These are phyloP conservation scores for Alliaria petiolata DNA, from an alignment of 345 rosid genomes.

Conservation along the genomic window DNA sequence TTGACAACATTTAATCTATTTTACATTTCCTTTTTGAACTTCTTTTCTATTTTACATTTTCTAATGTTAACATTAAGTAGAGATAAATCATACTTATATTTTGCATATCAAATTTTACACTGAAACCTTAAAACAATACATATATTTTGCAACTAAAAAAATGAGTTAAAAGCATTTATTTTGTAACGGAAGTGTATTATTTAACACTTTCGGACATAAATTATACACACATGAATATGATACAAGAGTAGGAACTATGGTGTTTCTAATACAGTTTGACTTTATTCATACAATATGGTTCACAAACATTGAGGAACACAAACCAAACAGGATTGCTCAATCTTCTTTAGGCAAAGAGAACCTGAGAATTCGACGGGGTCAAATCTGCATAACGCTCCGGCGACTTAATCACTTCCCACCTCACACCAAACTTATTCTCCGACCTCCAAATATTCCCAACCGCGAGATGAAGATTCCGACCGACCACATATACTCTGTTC, in stretches of 20 bases:
- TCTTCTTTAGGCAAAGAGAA: slow-evolving; percentile 56
- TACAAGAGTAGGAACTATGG: not conserved
- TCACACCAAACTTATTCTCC: slow-evolving; percentile 47
- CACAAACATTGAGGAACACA: not conserved
- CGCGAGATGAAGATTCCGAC: slow-evolving; percentile 65
- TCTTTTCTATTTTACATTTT: too few species aligned
- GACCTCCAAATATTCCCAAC: slow-evolving; percentile 54
- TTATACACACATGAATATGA: slow-evolving; percentile 5
- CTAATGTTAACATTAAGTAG: too few species aligned
- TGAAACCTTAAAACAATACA: too few species aligned
- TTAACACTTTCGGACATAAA: slow-evolving; percentile 4
- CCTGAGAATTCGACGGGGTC: slow-evolving; percentile 77
- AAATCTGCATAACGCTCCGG: slow-evolving; percentile 58
- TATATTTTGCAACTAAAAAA: too few species aligned
- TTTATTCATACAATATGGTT: not conserved
- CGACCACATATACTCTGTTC: slow-evolving; percentile 70
- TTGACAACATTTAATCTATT: too few species aligned
- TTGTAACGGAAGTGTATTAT: not conserved
- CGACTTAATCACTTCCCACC: slow-evolving; percentile 65
- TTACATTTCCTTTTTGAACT: too few species aligned
- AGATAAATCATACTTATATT: too few species aligned
- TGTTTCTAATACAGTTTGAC: not conserved
- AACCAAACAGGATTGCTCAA: not conserved
- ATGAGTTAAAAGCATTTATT: too few species aligned
- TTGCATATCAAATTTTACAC: too few species aligned